Base-by-base conservation (phyloP, 805 yeast species). In the Barnettozyma botsteinii region DNA sequence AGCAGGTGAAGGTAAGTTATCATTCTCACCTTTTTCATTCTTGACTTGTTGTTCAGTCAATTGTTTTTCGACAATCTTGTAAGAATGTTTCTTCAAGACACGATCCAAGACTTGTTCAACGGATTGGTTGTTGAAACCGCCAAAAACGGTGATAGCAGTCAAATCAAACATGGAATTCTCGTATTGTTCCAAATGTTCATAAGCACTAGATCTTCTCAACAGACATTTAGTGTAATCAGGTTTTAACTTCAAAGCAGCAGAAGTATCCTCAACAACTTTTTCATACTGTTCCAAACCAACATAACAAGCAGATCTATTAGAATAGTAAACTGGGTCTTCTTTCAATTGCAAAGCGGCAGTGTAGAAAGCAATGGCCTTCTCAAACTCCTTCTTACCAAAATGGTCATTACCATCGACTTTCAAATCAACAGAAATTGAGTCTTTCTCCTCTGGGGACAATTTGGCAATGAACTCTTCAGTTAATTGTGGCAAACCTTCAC, bases 291-390 rank as follows among this genome's bases (percentile, higher is more conserved):
- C 76, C 50, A 85, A 69, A 8, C 94, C 86, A 37, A 89, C 84
- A 66, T 85, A 85, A 65, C 96, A 91, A 14, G 98, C 98, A 22
- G 98, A 88, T 65, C 97, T 80, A 71, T 93, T 93, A 46, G 97
- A 87, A 67, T 81, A 91, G 67, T 75, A 93, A 26, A 89, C 84
- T 5, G 97, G 88, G 63, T 93, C 97, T 51, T 72, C 64, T 59
- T 82, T 81, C 57, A 86, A 70, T 40, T 70, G 59, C 51, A 93
- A 69, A 10, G 98, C 98, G 42, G 75, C 77, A 31, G 85, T 62
- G 69, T 93, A 93, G 62, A 72, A 81, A 33, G 74, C 77, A 54
- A 88, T 76, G 32, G 98, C 98, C n/a, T 72, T 71, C 40, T 77
- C 72, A 57, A 72, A 85, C 38, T 82, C 69, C 64, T 85, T 82